Evolutionary conservation across 306 rosid species (phyloP).

Genomic region (Medicago lupulina): DNA sequence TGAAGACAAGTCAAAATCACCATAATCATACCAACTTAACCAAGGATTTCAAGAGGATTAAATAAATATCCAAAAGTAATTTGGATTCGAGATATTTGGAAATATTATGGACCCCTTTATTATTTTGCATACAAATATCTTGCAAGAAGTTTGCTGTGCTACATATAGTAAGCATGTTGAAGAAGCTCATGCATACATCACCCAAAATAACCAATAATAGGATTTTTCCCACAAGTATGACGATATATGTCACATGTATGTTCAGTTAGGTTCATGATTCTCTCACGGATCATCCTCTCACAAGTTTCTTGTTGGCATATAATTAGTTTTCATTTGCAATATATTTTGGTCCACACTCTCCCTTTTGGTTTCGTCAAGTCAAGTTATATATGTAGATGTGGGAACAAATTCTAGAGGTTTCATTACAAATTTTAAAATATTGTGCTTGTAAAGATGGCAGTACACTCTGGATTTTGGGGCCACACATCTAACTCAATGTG

Average conservation of each 20-base stretch:
- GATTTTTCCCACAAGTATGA: neutral
- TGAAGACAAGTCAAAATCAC: too few species aligned
- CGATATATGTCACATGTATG: constrained; percentile 6
- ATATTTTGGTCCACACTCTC: neutral
- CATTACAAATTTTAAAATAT: neutral
- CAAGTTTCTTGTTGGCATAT: constrained; percentile 8
- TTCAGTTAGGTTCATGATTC: constrained; percentile 1
- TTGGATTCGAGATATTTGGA: neutral
- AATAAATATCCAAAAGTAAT: too few species aligned
- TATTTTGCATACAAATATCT: neutral
- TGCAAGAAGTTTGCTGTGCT: constrained; percentile 10
- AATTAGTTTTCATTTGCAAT: neutral
- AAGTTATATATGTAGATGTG: neutral
- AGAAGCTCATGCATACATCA: constrained; percentile 26
- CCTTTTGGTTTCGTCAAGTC: constrained; percentile 1
- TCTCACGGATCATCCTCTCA: neutral
- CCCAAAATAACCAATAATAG: neutral
- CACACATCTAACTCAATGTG: constrained; percentile 16
- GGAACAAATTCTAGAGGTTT: neutral
- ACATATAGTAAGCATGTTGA: constrained; percentile 12
- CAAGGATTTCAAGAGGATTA: too few species aligned
- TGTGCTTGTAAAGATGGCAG: neutral
- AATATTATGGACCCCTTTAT: constrained; percentile 15
- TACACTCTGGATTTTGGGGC: constrained; percentile 14
- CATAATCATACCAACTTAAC: too few species aligned